Base-by-base conservation (phyloP, 1,139 yeast species). In the Suhomyces bribrorum region DNA sequence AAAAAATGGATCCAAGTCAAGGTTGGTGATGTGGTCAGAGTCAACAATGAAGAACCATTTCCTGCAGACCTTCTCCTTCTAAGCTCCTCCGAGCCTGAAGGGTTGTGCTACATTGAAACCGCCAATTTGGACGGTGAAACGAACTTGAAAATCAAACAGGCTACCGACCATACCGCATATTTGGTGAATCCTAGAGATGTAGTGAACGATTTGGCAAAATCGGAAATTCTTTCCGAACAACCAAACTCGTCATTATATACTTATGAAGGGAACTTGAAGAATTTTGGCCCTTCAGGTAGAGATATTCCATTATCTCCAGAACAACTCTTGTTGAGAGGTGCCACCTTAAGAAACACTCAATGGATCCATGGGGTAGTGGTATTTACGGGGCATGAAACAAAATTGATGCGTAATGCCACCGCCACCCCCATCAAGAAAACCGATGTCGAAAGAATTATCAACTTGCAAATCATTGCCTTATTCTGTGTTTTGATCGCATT, bases 81-180 rank as follows among this genome's bases (percentile, higher is more conserved):
- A 31, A 82, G 95, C 25, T 88, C 97, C 1, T 90, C 97, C 0
- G 99, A 94, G 59, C 98, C 99, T 0, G 97, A 92, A 63, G 99
- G 98, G 5, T 71, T 94, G 45, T 94, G 98, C 59, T 94, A 94
- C 54, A 88, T 92, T 42, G 99, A 94, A 64, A 94, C 99, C 1
- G 96, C 98, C 1, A 94, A 94, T 55, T 71, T 94, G 48, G 99
- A 94, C 61, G 99, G 99, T 43, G 99, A 94, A 61, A 94, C 99
- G 0, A 94, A 94, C 57, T 73, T 94, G 53, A 94, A 94, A 57
- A 92, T 94, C 54, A 94, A 94, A 56, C 97, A 94, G 59, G 81
- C 96, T 1, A 75, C 76, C 41, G 69, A 77, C 1, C 96, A 89
- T 54, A 92, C 98, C 0, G 75, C 89, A 1, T 72, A 76, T 47